Percentiles rank a stretch among this genome's conserved stretches.
Evolutionary conservation across 1,284 basidiomycete species (phyloP).

Genomic region (Puccinia sorghi): DNA sequence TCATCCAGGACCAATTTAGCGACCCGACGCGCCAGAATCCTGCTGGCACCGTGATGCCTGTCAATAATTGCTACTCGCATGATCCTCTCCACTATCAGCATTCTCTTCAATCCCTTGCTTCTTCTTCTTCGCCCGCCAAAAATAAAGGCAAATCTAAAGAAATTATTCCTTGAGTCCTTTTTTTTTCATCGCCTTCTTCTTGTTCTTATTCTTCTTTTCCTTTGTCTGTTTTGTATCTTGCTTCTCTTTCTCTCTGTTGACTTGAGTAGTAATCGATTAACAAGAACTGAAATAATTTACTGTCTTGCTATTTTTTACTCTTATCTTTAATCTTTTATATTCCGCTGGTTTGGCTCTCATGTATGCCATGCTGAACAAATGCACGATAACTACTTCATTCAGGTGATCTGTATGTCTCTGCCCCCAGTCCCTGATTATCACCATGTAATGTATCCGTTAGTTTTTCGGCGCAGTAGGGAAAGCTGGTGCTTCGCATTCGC

Average conservation of each 20-base stretch:
- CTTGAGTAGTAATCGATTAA: not conserved
- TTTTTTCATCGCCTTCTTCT: not conserved
- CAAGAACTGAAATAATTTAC: not conserved
- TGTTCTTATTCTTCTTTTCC: not conserved
- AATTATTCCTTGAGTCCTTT: not conserved
- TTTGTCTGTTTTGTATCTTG: not conserved
- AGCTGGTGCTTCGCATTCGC: no score
- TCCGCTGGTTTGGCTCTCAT: no score
- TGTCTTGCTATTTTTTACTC: no score
- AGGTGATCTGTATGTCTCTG: no score
- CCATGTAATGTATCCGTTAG: no score
- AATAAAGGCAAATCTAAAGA: slow-evolving; percentile 27
- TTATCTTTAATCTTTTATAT: no score
- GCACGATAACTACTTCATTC: no score
- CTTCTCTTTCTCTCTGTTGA: not conserved
- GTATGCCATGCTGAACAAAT: no score
- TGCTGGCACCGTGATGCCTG: not conserved
- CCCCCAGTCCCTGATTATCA: no score
- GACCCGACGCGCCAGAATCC: not conserved
- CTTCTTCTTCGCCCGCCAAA: not conserved
- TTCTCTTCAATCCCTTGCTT: not conserved
- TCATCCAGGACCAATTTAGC: slow-evolving; percentile 24
- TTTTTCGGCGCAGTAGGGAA: no score
- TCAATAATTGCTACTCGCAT: not conserved
- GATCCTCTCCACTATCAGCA: not conserved